Evolutionary conservation across 1,284 basidiomycete genomes (phyloP).

Genomic region (Acaromyces ingoldii): DNA sequence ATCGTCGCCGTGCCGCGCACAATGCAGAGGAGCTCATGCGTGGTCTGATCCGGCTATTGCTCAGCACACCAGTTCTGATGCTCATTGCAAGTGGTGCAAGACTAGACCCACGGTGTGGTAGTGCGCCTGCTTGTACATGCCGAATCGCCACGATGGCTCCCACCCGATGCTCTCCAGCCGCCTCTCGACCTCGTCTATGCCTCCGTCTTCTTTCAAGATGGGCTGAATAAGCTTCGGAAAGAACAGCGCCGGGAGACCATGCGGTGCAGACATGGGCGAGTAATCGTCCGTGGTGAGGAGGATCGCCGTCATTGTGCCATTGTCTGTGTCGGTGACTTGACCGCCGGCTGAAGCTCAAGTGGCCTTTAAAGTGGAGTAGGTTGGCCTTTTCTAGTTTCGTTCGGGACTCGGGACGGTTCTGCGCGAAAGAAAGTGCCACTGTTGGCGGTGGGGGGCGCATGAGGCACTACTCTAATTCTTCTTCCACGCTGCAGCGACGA

Average conservation of each 20-base stretch:
- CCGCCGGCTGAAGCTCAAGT: too few species aligned
- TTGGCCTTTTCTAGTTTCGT: too few species aligned
- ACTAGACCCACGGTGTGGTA: conserved; percentile 7
- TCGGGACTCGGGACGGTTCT: too few species aligned
- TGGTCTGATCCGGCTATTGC: too few species aligned
- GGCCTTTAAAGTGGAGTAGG: too few species aligned
- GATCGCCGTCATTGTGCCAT: neutral
- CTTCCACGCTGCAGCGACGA: too few species aligned
- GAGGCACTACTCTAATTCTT: too few species aligned
- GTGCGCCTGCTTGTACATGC: conserved; percentile 8
- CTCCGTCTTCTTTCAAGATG: neutral
- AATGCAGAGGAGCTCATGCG: conserved; percentile 8
- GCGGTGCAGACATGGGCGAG: conserved; percentile 3
- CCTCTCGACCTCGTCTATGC: neutral
- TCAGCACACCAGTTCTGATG: too few species aligned
- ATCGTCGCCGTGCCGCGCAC: conserved; percentile 4
- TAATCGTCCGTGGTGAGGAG: conserved; percentile 1
- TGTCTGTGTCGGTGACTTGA: too few species aligned
- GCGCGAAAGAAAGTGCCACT: too few species aligned
- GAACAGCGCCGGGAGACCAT: conserved; percentile 4
- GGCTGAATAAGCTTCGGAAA: conserved; percentile 1
- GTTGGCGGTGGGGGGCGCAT: too few species aligned
- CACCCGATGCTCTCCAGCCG: neutral
- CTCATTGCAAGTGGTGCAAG: too few species aligned
- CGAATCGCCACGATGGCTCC: conserved; percentile 8